Base-by-base conservation (phyloP, 768 basidiomycete species). In the Pleurotus giganteus region DNA sequence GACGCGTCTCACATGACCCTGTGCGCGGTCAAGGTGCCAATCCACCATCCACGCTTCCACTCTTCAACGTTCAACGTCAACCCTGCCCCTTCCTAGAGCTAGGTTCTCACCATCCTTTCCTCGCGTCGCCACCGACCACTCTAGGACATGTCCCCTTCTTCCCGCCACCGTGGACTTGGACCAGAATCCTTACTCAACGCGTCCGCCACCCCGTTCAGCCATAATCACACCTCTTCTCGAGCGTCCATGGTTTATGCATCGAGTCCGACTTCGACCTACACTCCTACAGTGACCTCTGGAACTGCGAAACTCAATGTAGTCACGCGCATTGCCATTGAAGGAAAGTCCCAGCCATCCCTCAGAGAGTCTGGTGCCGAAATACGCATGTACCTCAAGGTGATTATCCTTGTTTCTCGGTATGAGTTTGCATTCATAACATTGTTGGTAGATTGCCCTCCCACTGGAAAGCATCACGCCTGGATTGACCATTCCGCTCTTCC, bases 351-450 rank as follows among this genome's bases (percentile, higher is more conserved):
- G 67, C 49, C 49, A 12, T 51, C 49, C 19, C 78, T 80, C 53
- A 81, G 78, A 1, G 73, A 80, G 42, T 86, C 89, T 62, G 85
- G 83, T 34, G 87, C 81, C 31, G 72, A 80, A 15, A 80, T 91
- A 47, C 84, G 77, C 60, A 84, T 91, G 77, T 91, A 88, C 69
- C 76, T 92, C 60, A 91, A 88, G 76, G 89, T 88, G 56, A n/a
- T n/a, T 47, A 60, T 52, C 26, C n/a, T 47, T 31, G 27, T 13
- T 54, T 23, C 28, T 21, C 29, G 21, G 11, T 19, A 44, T 39
- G 19, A 26, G 12, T 53, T 49, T 24, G 36, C 43, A 39, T 44
- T n/a, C 7, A 47, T 4, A 8, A 43, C 5, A 46, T 34, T 32
- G 4, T 26, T 13, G 17, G 31, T 63, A 88, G 88, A 75, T 90